Conservation (phyloP, 1,284 basidiomycete species). For the Microbotryum saponariae region DNA sequence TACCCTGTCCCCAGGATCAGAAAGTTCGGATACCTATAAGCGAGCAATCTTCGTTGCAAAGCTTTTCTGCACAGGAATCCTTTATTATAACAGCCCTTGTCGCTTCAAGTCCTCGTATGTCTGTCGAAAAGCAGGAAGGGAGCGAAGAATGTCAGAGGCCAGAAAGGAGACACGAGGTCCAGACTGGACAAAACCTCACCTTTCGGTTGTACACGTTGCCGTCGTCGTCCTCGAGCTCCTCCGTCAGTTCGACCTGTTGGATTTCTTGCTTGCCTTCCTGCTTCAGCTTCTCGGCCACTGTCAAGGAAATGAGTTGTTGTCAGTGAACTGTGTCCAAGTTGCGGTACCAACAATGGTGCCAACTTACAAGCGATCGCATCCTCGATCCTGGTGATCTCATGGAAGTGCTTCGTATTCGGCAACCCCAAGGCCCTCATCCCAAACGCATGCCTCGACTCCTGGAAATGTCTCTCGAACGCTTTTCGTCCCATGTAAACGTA, state of each 20-base stretch:
- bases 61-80: too few relatives aligned
- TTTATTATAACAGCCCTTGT: constrained; percentile 61
- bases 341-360: not conserved
- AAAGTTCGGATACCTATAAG: too few relatives aligned
- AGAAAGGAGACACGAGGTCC: not conserved
- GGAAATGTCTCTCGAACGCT: constrained; percentile 88
- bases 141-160: constrained; percentile 3
- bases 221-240: constrained; percentile 93
- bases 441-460: constrained; percentile 93
- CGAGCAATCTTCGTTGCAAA: too few relatives aligned
- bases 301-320: not conserved
- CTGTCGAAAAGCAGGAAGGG: constrained; percentile 38
- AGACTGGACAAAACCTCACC: constrained; percentile 15
- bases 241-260: constrained; percentile 83
- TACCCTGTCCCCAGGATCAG: too few relatives aligned
- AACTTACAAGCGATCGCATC: constrained; percentile 83
- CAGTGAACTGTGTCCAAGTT: not conserved
- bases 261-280: constrained; percentile 85
- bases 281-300: constrained; percentile 93
- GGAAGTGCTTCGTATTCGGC: constrained; percentile 98
- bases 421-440: constrained; percentile 96
- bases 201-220: constrained; percentile 72
- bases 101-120: constrained; percentile 87
- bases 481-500: constrained; percentile 92
- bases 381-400: constrained; percentile 93